These are phyloP conservation scores for Leccinum obscurum DNA, from an alignment of 768 basidiomycete genomes.

Conservation along the genomic window DNA sequence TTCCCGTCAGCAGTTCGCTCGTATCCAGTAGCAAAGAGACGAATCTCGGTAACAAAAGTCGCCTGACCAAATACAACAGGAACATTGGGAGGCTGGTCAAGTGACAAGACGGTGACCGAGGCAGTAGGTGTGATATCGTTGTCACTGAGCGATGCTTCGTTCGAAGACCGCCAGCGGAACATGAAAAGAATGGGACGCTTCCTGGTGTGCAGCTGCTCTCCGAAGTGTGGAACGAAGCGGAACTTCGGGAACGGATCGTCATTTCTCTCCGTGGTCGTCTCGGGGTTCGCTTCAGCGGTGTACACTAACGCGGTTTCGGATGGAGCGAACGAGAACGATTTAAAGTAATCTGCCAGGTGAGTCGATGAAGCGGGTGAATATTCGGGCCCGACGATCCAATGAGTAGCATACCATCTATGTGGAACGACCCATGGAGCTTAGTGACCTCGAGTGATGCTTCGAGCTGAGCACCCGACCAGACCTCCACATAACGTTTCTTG, in stretches of 20 bases:
- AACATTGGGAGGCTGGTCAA: constrained; percentile 4
- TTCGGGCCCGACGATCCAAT: background rate
- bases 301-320: constrained; percentile 57
- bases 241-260: constrained; percentile 42
- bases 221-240: constrained; percentile 58
- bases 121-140: constrained; percentile 7
- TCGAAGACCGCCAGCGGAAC: constrained; percentile 43
- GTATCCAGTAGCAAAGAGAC: constrained; percentile 61
- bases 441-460: constrained; percentile 56
- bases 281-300: constrained; percentile 53
- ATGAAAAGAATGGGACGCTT: constrained; percentile 55
- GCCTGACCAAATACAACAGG: constrained; percentile 55
- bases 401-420: constrained; percentile 52
- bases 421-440: constrained; percentile 57
- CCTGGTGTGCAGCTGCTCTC: constrained; percentile 58
- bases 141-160: background rate
- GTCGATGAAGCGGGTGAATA: constrained; percentile 4
- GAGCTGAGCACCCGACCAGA: constrained; percentile 50
- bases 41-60: constrained; percentile 44
- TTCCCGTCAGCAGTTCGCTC: constrained; percentile 58
- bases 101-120: constrained; percentile 14
- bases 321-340: constrained; percentile 53
- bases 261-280: constrained; percentile 20
- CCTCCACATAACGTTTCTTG: constrained; percentile 50
- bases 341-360: constrained; percentile 46